Evolutionary conservation across 352 stramenopile genomes (phyloP).

Genomic region (Globisporangium okanoganense): DNA sequence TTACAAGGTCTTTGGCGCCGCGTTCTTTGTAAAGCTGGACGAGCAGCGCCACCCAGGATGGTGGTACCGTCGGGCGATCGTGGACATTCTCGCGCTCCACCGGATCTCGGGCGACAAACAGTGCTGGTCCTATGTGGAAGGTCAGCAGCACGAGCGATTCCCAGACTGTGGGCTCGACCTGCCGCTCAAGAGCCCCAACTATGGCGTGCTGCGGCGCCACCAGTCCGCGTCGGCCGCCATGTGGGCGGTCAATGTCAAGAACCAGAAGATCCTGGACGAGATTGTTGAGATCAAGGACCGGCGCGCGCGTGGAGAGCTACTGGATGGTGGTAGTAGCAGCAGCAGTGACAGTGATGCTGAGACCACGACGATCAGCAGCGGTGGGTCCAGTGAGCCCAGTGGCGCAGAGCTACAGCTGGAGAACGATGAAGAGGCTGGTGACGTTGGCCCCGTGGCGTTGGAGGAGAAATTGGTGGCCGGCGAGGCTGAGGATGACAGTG

Average conservation of each 20-base stretch:
- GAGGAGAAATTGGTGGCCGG: neutral
- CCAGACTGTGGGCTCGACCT: conserved; percentile 39
- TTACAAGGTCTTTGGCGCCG: conserved; percentile 28
- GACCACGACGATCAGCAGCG: too few species aligned
- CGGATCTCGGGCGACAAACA: conserved; percentile 24
- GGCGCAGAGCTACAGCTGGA: neutral
- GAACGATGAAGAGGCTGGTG: neutral
- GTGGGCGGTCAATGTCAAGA: neutral
- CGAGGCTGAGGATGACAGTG: neutral
- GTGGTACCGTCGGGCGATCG: conserved; percentile 42
- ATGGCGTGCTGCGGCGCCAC: conserved; percentile 15
- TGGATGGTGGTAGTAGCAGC: neutral
- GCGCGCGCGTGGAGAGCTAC: neutral
- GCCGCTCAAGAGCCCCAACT: conserved; percentile 32
- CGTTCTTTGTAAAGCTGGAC: conserved; percentile 50
- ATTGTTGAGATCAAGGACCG: neutral
- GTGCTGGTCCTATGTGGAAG: conserved; percentile 33
- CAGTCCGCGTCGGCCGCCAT: conserved; percentile 3
- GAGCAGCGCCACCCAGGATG: conserved; percentile 36
- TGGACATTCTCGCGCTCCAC: conserved; percentile 30
- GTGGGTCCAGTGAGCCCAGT: too few species aligned
- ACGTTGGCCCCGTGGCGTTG: neutral
- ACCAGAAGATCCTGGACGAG: neutral
- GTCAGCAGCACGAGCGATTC: conserved; percentile 29
- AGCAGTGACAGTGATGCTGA: neutral